Conservation (phyloP, 176 grass and related monocot genomes). For the Alopecurus myosuroides region DNA sequence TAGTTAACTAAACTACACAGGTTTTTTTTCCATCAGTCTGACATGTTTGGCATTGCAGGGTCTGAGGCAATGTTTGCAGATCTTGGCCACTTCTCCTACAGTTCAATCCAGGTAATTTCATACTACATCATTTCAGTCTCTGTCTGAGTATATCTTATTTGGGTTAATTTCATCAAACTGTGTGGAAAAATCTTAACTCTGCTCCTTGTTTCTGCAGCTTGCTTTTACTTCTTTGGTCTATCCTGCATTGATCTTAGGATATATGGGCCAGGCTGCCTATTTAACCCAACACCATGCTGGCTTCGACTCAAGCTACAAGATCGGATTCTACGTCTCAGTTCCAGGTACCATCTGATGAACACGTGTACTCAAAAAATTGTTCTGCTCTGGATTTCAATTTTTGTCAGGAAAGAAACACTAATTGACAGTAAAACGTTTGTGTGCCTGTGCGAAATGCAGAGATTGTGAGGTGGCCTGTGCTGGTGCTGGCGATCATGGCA, state of each 20-base stretch:
- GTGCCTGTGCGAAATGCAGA: conserved; percentile 29
- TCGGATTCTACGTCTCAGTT: conserved; percentile 94
- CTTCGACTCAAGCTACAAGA: conserved; percentile 65
- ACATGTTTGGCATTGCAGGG: conserved; percentile 44
- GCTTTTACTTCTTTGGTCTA: conserved; percentile 92
- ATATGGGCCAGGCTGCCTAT: conserved; percentile 97
- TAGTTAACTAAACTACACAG: background rate
- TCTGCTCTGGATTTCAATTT: background rate
- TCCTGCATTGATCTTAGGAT: conserved; percentile 82
- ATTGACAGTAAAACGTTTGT: background rate
- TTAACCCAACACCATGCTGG: conserved; percentile 65
- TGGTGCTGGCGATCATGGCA: conserved; percentile 80
- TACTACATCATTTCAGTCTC: background rate
- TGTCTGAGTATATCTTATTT: background rate
- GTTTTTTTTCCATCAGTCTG: background rate
- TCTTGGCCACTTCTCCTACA: conserved; percentile 95
- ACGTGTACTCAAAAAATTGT: background rate
- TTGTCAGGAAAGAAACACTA: background rate
- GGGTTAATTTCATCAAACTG: background rate
- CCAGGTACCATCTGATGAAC: conserved; percentile 45
- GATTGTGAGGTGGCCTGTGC: conserved; percentile 76
- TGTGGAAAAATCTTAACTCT: background rate
- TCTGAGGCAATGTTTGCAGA: conserved; percentile 99
- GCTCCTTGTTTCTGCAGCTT: conserved; percentile 37
- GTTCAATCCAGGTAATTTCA: conserved; percentile 75